phyloP scores from a whole-genome alignment of 768 basidiomycete species.

The Tricholoma terreum region DNA sequence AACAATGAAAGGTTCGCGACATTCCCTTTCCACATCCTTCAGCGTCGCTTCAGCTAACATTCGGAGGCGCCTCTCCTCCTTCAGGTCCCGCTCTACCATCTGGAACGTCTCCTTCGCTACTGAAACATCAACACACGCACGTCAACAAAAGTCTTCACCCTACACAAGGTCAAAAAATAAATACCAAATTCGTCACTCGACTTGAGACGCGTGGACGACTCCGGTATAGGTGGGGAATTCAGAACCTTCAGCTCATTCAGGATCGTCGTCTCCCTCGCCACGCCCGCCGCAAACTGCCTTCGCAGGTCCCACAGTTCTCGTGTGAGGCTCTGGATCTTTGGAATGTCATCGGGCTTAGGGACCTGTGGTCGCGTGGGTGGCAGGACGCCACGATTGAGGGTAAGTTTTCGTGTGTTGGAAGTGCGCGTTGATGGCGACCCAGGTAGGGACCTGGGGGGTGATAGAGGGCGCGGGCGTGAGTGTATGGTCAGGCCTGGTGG shows the following conservation, averaged over 20 bases:
- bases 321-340: conserved; percentile 18
- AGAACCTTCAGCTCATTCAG: conserved; percentile 22
- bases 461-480: not conserved
- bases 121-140: conserved; percentile 8
- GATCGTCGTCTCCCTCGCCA: conserved; percentile 25
- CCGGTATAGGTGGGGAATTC: conserved; percentile 11
- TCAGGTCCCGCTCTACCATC: conserved; percentile 33
- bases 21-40: conserved; percentile 48
- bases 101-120: conserved; percentile 23
- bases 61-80: conserved; percentile 33
- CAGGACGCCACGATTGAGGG: not conserved
- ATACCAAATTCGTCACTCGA: conserved; percentile 9
- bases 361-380: not conserved
- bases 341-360: not conserved
- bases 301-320: conserved; percentile 26
- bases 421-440: not conserved
- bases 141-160: no score
- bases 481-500: conserved; percentile 11
- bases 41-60: conserved; percentile 43
- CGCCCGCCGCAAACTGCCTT: conserved; percentile 19
- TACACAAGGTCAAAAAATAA: not conserved
- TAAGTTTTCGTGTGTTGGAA: conserved; percentile 13
- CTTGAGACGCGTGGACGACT: not conserved
- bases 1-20: conserved; percentile 51
- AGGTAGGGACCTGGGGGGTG: not conserved